Evolutionary conservation across 805 yeast genomes (phyloP).

Genomic region (Blastobotrys peoriensis): DNA sequence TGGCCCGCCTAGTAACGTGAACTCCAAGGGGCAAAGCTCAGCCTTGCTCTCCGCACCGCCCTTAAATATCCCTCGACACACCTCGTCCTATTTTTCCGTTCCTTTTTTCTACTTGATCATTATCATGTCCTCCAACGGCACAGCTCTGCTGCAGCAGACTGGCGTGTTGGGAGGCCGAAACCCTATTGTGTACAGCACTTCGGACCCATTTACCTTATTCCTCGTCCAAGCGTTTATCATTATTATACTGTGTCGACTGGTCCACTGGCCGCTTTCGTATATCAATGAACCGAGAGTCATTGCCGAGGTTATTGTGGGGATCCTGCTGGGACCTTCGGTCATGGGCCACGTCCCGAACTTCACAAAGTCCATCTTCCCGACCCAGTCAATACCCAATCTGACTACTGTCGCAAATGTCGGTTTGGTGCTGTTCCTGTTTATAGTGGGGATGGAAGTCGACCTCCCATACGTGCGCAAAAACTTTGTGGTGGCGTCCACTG

Average conservation of each 20-base stretch:
- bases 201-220: constrained; percentile 62
- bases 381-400: constrained; percentile 54
- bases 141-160: constrained; percentile 30
- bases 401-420: constrained; percentile 70
- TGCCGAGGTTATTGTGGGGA: constrained; percentile 75
- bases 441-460: constrained; percentile 78
- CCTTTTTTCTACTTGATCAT: too few relatives aligned
- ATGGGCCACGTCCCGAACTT: constrained; percentile 67
- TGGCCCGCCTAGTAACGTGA: too few relatives aligned
- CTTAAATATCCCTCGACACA: too few relatives aligned
- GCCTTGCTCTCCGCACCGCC: too few relatives aligned
- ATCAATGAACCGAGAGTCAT: constrained; percentile 74
- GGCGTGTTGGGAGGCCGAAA: constrained; percentile 70
- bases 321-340: constrained; percentile 63
- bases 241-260: constrained; percentile 49
- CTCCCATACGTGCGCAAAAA: constrained; percentile 56
- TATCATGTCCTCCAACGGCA: constrained; percentile 2
- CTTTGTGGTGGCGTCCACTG: constrained; percentile 54
- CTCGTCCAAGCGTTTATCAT: constrained; percentile 49
- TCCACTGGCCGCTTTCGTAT: constrained; percentile 54
- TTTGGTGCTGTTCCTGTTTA: constrained; percentile 64
- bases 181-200: constrained; percentile 54
- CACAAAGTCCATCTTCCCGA: constrained; percentile 59
- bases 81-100: too few relatives aligned
- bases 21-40: too few relatives aligned